Percentiles rank a stretch among this genome's conserved stretches.
Conservation (phyloP, 2,329 filamentous ascomycete species). For the Cryphonectria nitschkei region DNA sequence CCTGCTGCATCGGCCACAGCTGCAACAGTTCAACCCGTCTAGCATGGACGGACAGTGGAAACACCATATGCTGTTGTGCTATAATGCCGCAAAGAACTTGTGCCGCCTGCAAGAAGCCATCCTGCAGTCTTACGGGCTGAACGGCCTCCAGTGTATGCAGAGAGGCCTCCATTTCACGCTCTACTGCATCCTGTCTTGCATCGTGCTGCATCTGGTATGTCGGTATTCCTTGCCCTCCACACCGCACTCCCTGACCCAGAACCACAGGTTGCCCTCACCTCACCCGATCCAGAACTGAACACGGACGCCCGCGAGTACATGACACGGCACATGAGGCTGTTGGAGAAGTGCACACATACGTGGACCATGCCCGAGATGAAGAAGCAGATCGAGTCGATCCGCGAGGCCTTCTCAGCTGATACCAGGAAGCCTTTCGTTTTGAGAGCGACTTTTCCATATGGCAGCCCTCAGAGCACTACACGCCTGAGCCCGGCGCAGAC, state of each 20-base stretch:
- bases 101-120: constrained; percentile 88
- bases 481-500: constrained; percentile 66
- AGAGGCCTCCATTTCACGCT: constrained; percentile 93
- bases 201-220: constrained; percentile 89
- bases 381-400: constrained; percentile 84
- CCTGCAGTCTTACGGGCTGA: constrained; percentile 74
- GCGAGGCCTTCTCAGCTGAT: constrained; percentile 90
- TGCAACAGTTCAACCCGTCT: constrained; percentile 77
- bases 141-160: constrained; percentile 87
- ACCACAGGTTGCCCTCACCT: constrained; percentile 82
- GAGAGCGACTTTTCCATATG: constrained; percentile 84
- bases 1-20: constrained; percentile 83
- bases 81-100: constrained; percentile 80
- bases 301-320: constrained; percentile 86
- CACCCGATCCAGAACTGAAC: constrained; percentile 87
- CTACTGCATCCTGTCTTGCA: constrained; percentile 89
- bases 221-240: constrained; percentile 11
- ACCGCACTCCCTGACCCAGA: constrained; percentile 24
- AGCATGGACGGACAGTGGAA: constrained; percentile 78
- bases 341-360: constrained; percentile 80
- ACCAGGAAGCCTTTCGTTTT: constrained; percentile 83
- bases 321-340: constrained; percentile 87
- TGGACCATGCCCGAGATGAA: constrained; percentile 92
- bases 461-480: constrained; percentile 70
- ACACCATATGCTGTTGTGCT: constrained; percentile 83